Percentiles rank a stretch among this genome's conserved stretches.
phyloP scores from a whole-genome alignment of 2,329 filamentous ascomycete species.

The Neofusicoccum parvum region DNA sequence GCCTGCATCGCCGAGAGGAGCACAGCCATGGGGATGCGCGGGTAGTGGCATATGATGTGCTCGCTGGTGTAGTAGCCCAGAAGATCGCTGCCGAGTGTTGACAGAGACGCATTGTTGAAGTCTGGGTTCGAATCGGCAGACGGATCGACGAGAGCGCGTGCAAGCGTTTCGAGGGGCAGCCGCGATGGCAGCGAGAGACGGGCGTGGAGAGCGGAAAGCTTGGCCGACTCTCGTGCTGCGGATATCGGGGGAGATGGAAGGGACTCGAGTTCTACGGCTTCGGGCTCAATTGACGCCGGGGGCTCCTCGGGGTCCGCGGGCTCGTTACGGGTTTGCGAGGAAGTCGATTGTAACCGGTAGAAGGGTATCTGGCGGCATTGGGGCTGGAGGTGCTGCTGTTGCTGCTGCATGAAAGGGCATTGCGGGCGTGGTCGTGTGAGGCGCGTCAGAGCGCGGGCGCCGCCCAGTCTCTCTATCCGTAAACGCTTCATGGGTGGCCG shows the following conservation, averaged over 20 bases:
- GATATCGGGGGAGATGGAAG: conserved; percentile 73
- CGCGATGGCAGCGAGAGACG: conserved; percentile 79
- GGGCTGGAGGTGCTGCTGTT: conserved; percentile 17
- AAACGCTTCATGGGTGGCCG: conserved; percentile 59
- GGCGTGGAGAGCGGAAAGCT: conserved; percentile 89
- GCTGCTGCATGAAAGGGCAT: conserved; percentile 32
- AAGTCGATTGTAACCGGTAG: conserved; percentile 32
- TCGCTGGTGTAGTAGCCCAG: conserved; percentile 89
- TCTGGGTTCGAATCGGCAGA: conserved; percentile 77
- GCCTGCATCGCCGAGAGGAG: conserved; percentile 84
- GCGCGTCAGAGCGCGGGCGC: conserved; percentile 56
- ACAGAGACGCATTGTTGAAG: conserved; percentile 88
- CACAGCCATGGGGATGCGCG: conserved; percentile 85
- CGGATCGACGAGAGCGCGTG: conserved; percentile 79
- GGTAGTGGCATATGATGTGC: conserved; percentile 84
- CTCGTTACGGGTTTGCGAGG: neutral
- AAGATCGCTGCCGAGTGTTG: conserved; percentile 78
- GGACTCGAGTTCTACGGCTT: conserved; percentile 30
- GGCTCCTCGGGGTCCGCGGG: neutral
- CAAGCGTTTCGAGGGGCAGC: conserved; percentile 83
- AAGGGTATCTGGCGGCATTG: conserved; percentile 18
- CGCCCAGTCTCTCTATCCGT: conserved; percentile 62
- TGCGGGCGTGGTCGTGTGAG: conserved; percentile 47
- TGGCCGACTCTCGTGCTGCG: conserved; percentile 72
- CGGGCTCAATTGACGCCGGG: neutral